Conservation (phyloP, 139 green algal genomes). For the Prasinococcaceae sp. region DNA sequence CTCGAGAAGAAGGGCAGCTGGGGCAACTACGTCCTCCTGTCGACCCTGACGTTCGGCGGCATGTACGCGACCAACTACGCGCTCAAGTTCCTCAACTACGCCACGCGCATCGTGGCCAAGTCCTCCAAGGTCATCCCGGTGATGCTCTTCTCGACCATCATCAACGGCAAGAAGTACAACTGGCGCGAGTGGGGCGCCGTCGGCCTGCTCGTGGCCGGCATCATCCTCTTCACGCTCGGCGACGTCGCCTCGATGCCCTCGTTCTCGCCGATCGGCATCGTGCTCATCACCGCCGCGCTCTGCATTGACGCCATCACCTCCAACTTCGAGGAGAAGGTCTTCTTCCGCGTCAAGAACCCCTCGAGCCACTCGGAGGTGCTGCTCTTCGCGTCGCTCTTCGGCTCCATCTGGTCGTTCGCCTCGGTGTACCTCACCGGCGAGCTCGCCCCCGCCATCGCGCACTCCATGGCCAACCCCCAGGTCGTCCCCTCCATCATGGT, state of each 20-base stretch:
- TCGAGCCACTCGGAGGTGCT: slow-evolving; percentile 34
- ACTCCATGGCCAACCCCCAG: slow-evolving; percentile 23
- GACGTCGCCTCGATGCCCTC: slow-evolving; percentile 30
- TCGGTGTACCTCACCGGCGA: slow-evolving; percentile 31
- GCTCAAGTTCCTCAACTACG: slow-evolving; percentile 50
- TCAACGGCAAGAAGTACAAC: slow-evolving; percentile 30
- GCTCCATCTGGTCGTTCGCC: slow-evolving; percentile 23
- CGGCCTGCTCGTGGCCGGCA: slow-evolving; percentile 36
- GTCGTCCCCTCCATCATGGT: background rate
- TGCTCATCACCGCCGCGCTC: slow-evolving; percentile 34
- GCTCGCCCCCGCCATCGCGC: slow-evolving; percentile 15
- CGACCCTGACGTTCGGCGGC: slow-evolving; percentile 31
- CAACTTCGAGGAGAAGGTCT: slow-evolving; percentile 47
- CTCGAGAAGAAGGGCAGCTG: slow-evolving; percentile 8
- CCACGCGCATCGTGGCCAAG: slow-evolving; percentile 48
- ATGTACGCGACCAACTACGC: slow-evolving; percentile 49
- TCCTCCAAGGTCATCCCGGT: slow-evolving; percentile 41
- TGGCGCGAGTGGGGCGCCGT: slow-evolving; percentile 13
- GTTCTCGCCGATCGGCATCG: slow-evolving; percentile 30
- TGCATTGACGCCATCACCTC: slow-evolving; percentile 44
- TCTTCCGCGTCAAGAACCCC: slow-evolving; percentile 37
- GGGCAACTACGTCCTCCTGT: slow-evolving; percentile 36
- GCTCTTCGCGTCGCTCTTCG: slow-evolving; percentile 35
- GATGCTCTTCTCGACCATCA: slow-evolving; percentile 35
- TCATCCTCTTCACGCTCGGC: slow-evolving; percentile 38